Evolutionary conservation across 176 grass and related monocot species (phyloP), one percentile per base, ranked within the genome.

Genomic region (Dendrocalamus sinicus): DNA sequence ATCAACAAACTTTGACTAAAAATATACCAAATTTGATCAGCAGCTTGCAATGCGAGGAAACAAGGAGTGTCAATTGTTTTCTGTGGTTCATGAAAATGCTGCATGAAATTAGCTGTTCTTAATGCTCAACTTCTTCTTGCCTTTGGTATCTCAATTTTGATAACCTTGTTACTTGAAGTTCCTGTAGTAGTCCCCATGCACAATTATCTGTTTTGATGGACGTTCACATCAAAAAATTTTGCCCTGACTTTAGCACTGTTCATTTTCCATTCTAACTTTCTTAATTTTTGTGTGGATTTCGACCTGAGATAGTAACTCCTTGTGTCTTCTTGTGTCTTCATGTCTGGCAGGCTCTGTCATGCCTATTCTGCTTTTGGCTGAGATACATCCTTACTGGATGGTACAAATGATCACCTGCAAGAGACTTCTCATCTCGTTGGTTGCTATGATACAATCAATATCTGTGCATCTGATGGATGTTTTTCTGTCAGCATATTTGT

Each of bases 301-400:
- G 19, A 73, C 78, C 7, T 69, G 57, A 13, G 7, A 6, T 81
- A 19, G 9, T 83, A 78, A 79, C 57, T 39, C 67, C 13, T 17
- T 54, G 26, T 26, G 23, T 79, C 47, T 85, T 90, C 13, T 17
- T 54, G 26, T 26, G 23, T 79, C 47, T 85, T 90, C 17, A 41
- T 87, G 66, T 61, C 65, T 86, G 30, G 77, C 90, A 99, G 96
- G 96, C 88, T 84, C 78, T 96, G 57, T 94, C 92, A 30, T 98
- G 93, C 77, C 60, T 91, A n/a, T 81, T 96, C 76, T 98, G 96
- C 85, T 98, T 98, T 74, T 90, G 93, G 82, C 60, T 95, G 90
- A 92, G 96, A 71, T 89, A 94, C 80, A 74, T 94, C 65, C 90
- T 98, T 63, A 91, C 96, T 44, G 96, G 96, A 89, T 98, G 96